Base-by-base conservation (phyloP, 306 rosid species). In the Casuarina glauca region DNA sequence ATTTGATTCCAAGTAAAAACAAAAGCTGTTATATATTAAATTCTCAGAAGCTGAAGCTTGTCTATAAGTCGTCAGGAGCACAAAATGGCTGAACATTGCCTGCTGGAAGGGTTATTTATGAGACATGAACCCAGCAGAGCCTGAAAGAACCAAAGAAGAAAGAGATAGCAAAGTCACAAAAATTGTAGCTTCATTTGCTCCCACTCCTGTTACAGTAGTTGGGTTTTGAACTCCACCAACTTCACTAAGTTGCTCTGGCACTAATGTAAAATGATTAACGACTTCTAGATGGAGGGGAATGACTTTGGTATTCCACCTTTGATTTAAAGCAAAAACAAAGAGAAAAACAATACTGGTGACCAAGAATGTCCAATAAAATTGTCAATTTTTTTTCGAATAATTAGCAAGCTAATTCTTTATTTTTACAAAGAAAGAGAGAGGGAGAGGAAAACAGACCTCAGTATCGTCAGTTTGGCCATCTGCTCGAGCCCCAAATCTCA, bases 401-500 rank as follows among this genome's bases (percentile, higher is more conserved):
- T 4, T 3, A 41, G 48, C 32, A 66, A 7, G 15, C 69, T 63
- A 39, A 13, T 42, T 16, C 32, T 6, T 38, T 17, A 50, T 42
- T 36, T 67, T 53, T 26, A 1, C 32, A 67, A 8, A 26, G 16
- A 42, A 44, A 41, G 9, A 46, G 16, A 36, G 48, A 53, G 8
- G n/a, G 36, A 26, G 39, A 41, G 36, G 64, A 43, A 79, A 70
- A 64, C 77, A n/a, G 20, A 84, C 88, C 15, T 77, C 17, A 79
- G 72, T 84, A 60, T 84, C 88, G 55, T 84, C 88, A 16, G 81
- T 84, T 13, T 15, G 84, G 72, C 88, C 88, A 35, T 87, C 85
- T 4, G 86, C 90, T 69, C 15, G 69, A 51, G 90, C 84, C 16
- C 90, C 90, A 67, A 81, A 87, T 75, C 81, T 87, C 81, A 61